Percentiles rank a stretch among this genome's conserved stretches.
Evolutionary conservation across 129 eudicot species (phyloP).

Genomic region (Kitagawia praeruptora): DNA sequence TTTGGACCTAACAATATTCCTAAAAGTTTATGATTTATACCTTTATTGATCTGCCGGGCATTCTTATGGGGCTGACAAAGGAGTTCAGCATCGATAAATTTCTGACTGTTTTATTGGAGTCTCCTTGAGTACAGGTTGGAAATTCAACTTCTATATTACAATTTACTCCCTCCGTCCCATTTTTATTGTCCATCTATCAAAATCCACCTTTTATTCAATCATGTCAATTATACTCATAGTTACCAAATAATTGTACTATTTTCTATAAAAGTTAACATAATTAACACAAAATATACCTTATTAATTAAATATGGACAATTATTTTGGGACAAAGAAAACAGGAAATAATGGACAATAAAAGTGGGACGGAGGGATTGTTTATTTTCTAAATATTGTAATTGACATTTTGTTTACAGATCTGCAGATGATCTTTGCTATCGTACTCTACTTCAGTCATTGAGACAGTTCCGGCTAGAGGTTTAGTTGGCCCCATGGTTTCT

Average conservation of each 20-base stretch:
- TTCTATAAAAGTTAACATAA: too few species aligned
- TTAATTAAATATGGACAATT: too few species aligned
- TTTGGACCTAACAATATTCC: too few species aligned
- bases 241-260: too few species aligned
- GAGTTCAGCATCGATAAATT: slow-evolving; percentile 81
- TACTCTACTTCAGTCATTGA: slow-evolving; percentile 42
- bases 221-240: too few species aligned
- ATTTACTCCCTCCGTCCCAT: too few species aligned
- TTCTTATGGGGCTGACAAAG: slow-evolving; percentile 49
- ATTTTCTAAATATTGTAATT: background rate
- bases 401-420: slow-evolving; percentile 23
- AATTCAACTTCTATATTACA: background rate
- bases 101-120: slow-evolving; percentile 49
- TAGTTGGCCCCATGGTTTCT: slow-evolving; percentile 40
- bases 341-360: too few species aligned
- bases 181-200: too few species aligned
- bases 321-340: too few species aligned
- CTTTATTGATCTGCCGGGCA: slow-evolving; percentile 54
- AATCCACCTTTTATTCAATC: too few species aligned
- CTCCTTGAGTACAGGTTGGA: slow-evolving; percentile 64
- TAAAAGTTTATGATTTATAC: background rate
- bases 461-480: slow-evolving; percentile 39
- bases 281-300: too few species aligned
- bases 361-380: too few species aligned
- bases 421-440: slow-evolving; percentile 49